Base-by-base conservation (phyloP, 78 protist species). In the Isochrysis galbana region DNA sequence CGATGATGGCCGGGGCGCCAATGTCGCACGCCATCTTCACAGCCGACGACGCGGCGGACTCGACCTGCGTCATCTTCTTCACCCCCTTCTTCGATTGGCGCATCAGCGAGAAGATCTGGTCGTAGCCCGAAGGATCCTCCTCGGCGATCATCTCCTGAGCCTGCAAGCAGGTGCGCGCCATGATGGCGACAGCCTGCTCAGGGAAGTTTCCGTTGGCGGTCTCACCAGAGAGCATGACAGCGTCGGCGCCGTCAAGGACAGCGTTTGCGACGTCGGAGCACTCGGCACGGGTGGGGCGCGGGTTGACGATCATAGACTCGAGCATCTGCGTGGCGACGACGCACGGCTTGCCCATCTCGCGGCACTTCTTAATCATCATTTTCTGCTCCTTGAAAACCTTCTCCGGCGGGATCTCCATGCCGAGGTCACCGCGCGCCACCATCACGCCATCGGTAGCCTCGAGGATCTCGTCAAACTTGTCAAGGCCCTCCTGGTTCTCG, bases 211-310 rank as follows among this genome's bases (percentile, higher is more conserved):
- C 98, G 80, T 93, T 95, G 44, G 98, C 96, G 0, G 97, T 96
- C 93, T 97, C 98, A 17, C 97, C 98, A 2, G 96, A 94, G n/a
- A 97, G 95, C 98, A 97, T 97, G 48, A 97, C 97, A 84, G 94
- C 82, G 74, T 97, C 98, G 17, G 98, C 95, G 42, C 98, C 98
- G 32, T 97, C 98, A 26, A 91, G 39, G 29, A 97, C 96, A 17
- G 47, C 87, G 51, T 42, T 77, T 23, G 84, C 84, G 25, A 77
- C 84, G 46, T 77, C 84, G 17, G 47, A 39, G 47, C 47, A 36
- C 95, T 98, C 99, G 41, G 98, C 98, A 5, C 99, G 96, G 0
- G 99, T 98, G 38, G 99, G 98, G 78, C 97, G 95, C 25, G 98
- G 97, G 77, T 97, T 96, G 41, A 36, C 7, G 29, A 89, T 90